These are phyloP conservation scores for Dryadomyces quercus-mongolicae DNA, from an alignment of 2,329 filamentous ascomycete species.

Conservation along the genomic window DNA sequence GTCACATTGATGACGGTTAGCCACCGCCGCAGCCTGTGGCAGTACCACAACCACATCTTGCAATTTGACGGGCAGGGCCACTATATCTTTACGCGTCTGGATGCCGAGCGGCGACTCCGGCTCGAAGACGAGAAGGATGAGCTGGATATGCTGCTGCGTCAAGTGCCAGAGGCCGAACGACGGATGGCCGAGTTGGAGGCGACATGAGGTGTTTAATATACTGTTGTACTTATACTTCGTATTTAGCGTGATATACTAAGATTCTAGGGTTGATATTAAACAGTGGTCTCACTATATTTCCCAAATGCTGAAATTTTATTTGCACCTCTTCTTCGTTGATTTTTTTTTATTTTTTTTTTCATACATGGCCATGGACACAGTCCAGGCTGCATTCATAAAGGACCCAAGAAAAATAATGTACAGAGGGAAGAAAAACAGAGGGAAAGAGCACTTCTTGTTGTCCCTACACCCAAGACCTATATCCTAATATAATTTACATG, in stretches of 20 bases:
- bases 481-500: neutral
- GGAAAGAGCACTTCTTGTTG: neutral
- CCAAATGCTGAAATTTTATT: too few species aligned
- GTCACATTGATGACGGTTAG: conserved; percentile 97
- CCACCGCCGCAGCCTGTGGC: conserved; percentile 85
- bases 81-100: conserved; percentile 79
- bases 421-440: neutral
- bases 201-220: neutral
- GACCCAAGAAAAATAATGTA: neutral
- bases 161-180: conserved; percentile 79
- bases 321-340: neutral
- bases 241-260: neutral
- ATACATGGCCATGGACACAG: too few species aligned
- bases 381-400: too few species aligned
- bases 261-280: too few species aligned
- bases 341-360: neutral
- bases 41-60: conserved; percentile 87
- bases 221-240: neutral
- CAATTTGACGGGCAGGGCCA: conserved; percentile 94
- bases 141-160: conserved; percentile 69
- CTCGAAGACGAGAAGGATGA: conserved; percentile 97
- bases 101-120: conserved; percentile 72
- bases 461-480: neutral
- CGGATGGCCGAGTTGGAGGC: conserved; percentile 65
- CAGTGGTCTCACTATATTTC: too few species aligned